Evolutionary conservation across 495 filamentous ascomycete species (phyloP).

Genomic region (Neurospora discreta): DNA sequence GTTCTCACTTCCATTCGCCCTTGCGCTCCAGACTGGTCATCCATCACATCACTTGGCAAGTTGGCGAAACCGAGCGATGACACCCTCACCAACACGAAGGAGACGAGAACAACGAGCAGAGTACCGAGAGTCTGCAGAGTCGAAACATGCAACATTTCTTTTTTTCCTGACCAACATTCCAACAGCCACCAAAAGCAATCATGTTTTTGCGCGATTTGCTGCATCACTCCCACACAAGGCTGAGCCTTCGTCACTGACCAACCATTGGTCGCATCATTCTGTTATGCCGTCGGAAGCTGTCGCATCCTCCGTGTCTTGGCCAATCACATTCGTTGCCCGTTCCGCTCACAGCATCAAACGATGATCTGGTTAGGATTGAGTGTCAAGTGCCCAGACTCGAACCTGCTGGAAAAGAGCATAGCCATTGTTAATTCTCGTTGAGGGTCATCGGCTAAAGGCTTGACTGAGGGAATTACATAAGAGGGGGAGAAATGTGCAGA

Average conservation of each 20-base stretch:
- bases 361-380: not conserved
- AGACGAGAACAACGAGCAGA: not conserved
- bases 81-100: conserved; percentile 10
- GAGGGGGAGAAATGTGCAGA: not conserved
- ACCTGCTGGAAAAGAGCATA: not conserved
- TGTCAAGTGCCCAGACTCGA: not conserved
- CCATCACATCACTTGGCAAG: not conserved
- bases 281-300: not conserved
- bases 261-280: not conserved
- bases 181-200: not conserved
- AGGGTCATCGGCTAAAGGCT: not conserved
- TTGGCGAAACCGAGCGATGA: not conserved
- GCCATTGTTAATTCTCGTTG: not conserved
- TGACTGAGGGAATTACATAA: not conserved
- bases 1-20: not conserved
- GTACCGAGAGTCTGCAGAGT: not conserved
- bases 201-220: not conserved
- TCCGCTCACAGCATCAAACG: not conserved
- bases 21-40: not conserved
- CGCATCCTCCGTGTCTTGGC: not conserved
- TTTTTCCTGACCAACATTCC: not conserved
- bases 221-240: not conserved
- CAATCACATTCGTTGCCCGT: not conserved
- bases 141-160: not conserved
- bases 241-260: not conserved